Base-by-base conservation (phyloP, 2,329 filamentous ascomycete genomes). In the Fusarium oligoseptatum region DNA sequence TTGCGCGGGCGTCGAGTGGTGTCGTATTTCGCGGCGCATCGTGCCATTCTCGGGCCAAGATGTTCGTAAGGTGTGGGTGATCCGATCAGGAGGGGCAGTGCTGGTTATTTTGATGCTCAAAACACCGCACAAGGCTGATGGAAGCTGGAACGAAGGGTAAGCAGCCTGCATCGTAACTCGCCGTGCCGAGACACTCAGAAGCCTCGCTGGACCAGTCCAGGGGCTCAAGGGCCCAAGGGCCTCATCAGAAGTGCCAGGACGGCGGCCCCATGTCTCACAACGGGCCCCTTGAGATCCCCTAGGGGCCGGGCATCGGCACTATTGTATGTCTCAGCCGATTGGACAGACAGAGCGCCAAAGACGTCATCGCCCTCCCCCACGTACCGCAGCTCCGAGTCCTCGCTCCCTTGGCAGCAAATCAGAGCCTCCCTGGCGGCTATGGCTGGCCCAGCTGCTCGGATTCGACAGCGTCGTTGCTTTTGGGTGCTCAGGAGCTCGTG, bases 361-460 rank as follows among this genome's bases (percentile, higher is more conserved):
- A 79, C 77, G 78, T 79, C 78, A 79, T 79, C 71, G 52, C 50
- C 48, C 65, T 73, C 71, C 76, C 76, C 77, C 74, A 73, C 77
- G 76, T 58, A 68, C 45, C 56, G 67, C 50, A 71, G 48, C 55
- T 55, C 58, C 65, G 57, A 71, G 63, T 55, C 61, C 39, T 71
- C 70, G 50, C 66, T 56, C 56, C 63, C 48, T 62, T 45, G 60
- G 37, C 34, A 75, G 66, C 77, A 68, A 77, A 79, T 78, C 75
- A 77, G 37, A 76, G 61, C n/a, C 60, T 60, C 17, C 52, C 55
- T 66, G 63, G 68, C 70, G 72, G 67, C 71, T 78, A 77, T 69
- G 71, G 70, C 71, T 76, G 75, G 77, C 68, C 77, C 76, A 79
- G 73, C 67, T 73, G 37, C 75, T 74, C 70, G 77, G 77, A 74